Percentiles rank a stretch among this genome's conserved stretches.
These are phyloP conservation scores for Phytophthora uliginosa DNA, from an alignment of 352 stramenopile species.

Conservation along the genomic window DNA sequence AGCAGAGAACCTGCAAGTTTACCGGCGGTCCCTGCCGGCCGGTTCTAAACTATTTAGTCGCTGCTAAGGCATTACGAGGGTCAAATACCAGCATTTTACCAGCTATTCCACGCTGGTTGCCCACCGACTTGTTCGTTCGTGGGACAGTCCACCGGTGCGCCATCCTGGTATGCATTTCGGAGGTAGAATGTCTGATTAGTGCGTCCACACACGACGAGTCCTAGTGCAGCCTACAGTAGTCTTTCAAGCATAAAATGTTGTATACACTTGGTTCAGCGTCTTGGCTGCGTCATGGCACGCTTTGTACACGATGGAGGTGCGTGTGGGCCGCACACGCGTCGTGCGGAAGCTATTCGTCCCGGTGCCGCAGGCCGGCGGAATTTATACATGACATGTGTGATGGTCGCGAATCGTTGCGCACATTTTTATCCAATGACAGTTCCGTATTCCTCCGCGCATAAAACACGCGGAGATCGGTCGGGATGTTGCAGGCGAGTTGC, in stretches of 20 bases:
- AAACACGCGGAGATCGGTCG: not conserved
- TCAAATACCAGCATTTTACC: not conserved
- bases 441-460: not conserved
- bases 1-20: conserved; percentile 17
- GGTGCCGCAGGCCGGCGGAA: conserved; percentile 17
- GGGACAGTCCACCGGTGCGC: conserved; percentile 15
- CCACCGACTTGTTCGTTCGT: not conserved
- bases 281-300: not conserved
- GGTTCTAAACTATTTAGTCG: not conserved
- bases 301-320: not conserved
- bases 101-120: not conserved
- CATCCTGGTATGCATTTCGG: conserved; percentile 24
- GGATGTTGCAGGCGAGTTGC: not conserved
- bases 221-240: not conserved
- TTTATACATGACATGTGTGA: conserved; percentile 29
- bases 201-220: not conserved
- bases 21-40: not conserved
- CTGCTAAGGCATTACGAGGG: not conserved
- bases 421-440: not conserved
- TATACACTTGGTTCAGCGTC: conserved; percentile 4
- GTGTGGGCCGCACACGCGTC: conserved; percentile 12
- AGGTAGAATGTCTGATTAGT: conserved; percentile 5
- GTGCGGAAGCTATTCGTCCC: conserved; percentile 49
- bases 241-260: not conserved
- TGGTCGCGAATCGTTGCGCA: conserved; percentile 30